A percentile compares a stretch with the other conserved stretches of the same genome.
phyloP scores from a whole-genome alignment of 169 alveolate species.

The Plasmodium gallinaceum region DNA sequence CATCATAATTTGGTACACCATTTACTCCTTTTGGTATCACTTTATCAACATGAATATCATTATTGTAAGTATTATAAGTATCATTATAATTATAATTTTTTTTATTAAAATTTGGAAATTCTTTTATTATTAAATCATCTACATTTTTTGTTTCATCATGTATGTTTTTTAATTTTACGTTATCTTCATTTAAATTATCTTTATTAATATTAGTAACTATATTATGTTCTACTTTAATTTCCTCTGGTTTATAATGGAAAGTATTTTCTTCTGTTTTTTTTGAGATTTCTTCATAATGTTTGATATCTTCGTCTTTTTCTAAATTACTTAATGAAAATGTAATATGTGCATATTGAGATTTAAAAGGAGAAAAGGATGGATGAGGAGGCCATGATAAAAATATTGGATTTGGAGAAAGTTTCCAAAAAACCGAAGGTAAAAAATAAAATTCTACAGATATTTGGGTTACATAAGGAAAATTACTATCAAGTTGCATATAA shows the following conservation, averaged over 20 bases:
- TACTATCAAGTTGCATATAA: constrained; percentile 61
- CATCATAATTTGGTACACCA: background rate
- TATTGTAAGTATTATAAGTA: too few relatives aligned
- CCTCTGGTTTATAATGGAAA: background rate
- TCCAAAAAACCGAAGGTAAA: constrained; percentile 71
- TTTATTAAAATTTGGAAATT: background rate
- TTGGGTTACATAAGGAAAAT: constrained; percentile 62
- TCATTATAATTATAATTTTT: too few relatives aligned
- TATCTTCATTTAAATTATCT: background rate
- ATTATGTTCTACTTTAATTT: background rate
- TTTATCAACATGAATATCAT: too few relatives aligned
- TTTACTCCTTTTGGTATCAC: too few relatives aligned
- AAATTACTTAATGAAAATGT: constrained; percentile 22
- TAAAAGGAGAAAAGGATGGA: constrained; percentile 76
- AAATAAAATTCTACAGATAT: constrained; percentile 45
- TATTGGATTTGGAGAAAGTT: constrained; percentile 60
- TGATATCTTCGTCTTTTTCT: background rate
- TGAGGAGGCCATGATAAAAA: constrained; percentile 75
- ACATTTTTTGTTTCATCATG: background rate
- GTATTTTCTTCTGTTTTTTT: too few relatives aligned
- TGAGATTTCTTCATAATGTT: background rate
- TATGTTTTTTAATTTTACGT: background rate
- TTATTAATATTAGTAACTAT: background rate
- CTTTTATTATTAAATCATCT: background rate
- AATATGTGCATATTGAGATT: constrained; percentile 73